Percentiles rank a stretch among this genome's conserved stretches.
phyloP scores from a whole-genome alignment of 2,329 filamentous ascomycete species.

The Didymella pomorum region DNA sequence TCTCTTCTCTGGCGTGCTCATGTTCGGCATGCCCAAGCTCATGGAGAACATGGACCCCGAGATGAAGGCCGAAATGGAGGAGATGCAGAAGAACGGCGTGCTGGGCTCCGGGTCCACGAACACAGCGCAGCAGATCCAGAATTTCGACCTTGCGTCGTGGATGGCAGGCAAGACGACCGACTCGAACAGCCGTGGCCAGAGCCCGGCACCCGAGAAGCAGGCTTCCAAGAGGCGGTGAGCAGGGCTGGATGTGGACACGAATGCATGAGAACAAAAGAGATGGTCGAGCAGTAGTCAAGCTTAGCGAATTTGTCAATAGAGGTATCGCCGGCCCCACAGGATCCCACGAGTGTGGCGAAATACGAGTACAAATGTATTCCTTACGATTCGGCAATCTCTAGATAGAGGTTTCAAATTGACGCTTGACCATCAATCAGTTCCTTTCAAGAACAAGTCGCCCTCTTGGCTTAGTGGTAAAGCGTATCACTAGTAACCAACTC shows the following conservation, averaged over 20 bases:
- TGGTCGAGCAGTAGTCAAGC: constrained; percentile 3
- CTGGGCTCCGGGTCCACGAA: constrained; percentile 55
- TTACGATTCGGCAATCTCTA: background rate
- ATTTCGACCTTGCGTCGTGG: constrained; percentile 74
- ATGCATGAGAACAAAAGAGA: constrained; percentile 1
- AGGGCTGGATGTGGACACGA: background rate
- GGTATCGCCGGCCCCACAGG: constrained; percentile 3
- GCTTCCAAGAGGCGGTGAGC: constrained; percentile 31
- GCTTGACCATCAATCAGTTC: background rate
- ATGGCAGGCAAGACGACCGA: constrained; percentile 64
- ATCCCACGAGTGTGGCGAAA: background rate
- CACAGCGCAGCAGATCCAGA: constrained; percentile 63
- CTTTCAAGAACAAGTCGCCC: constrained; percentile 3
- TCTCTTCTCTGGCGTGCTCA: constrained; percentile 79
- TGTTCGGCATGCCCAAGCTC: constrained; percentile 92
- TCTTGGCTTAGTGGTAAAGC: constrained; percentile 26
- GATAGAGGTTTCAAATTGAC: background rate
- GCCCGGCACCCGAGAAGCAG: constrained; percentile 40
- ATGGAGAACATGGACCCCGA: constrained; percentile 99
- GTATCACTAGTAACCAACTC: constrained; percentile 23
- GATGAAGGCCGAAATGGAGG: constrained; percentile 89
- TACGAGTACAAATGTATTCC: background rate
- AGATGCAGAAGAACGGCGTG: constrained; percentile 80
- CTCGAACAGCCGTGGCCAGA: constrained; percentile 33
- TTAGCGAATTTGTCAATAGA: constrained; percentile 16